Base-by-base conservation (phyloP, 2,329 filamentous ascomycete species). In the Sphaerulina musiva region DNA sequence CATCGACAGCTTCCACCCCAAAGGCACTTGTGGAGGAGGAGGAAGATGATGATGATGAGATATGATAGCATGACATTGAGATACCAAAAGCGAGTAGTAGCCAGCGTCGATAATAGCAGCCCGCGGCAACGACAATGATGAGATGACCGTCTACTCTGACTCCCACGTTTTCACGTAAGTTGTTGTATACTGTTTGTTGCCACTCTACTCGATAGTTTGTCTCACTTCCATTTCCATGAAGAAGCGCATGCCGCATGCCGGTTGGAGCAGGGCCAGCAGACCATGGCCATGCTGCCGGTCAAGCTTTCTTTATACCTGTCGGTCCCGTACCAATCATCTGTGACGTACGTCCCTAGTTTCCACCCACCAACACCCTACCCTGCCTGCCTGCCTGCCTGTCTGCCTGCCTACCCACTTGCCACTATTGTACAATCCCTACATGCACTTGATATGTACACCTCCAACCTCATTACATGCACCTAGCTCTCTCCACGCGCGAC, bases 11-110 rank as follows among this genome's bases (percentile, higher is more conserved):
- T 29, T 29, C 26, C 5, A 29, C 26, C 26, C 26, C 26, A 29
- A 29, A 29, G 6, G 26, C 26, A 29, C 26, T 6, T 29, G 5
- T 6, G 26, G 26, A 29, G 5, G 26, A 29, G 26, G 26, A 29
- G 26, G 26, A 20, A 4, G 20, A 20, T 20, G 20, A 20, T 20
- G 20, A 20, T 36, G 32, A 52, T 52, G 49, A 52, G 8, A 46
- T 32, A 52, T 17, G 50, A 52, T 29, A 44, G 45, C 45, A 54
- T 54, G 46, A 43, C 36, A 44, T 44, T 52, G 44, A 47, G 51
- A 54, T 54, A 54, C 51, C 51, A 54, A 44, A 51, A 48, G 47
- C 23, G 31, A 47, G 36, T 46, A 39, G 48, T 31, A 53, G 36
- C 46, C 39, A 34, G 39, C 34, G 17, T 46, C 49, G 49, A 48